Evolutionary conservation across 2,329 filamentous ascomycete species (phyloP), one percentile per base, ranked within the genome.

Genomic region (Tolypocladium inflatum): DNA sequence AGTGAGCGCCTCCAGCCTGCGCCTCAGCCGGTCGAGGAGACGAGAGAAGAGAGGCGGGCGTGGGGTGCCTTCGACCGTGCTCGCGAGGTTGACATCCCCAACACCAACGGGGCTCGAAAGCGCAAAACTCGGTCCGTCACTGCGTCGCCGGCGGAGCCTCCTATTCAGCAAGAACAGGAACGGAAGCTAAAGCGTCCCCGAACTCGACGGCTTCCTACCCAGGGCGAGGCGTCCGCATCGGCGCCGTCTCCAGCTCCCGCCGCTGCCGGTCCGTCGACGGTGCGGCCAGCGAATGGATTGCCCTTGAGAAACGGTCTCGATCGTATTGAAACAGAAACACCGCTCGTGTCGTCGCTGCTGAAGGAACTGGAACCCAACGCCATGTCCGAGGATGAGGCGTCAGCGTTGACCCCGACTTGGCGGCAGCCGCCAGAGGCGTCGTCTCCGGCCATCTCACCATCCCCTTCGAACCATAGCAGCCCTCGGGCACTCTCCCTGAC

Each of bases 11-110:
- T 86, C 54, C 81, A 84, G 59, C 76, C 80, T 66, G 74, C 76
- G 19, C 81, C 82, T 39, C 81, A 85, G 48, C 83, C 74, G 0
- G 70, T 75, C 19, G 73, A 84, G 42, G 89, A 95, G 71, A 89
- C 88, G 9, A 76, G 86, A 48, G 91, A 96, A 64, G 91, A 96
- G 71, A 80, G 88, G 57, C 81, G 86, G 59, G 91, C 93, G 4
- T 97, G 93, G 94, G 90, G 91, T 61, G 91, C 89, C 23, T 87
- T 97, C 62, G 92, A 97, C 64, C 89, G 87, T 70, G 91, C 90
- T 50, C 83, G 90, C 62, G 87, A 92, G 60, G 80, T 83, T 21
- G 81, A 88, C 62, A 79, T 76, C 61, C 72, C 79, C 35, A 72
- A 66, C 55, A 73, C 81, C 48, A 79, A 76, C 61, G 54, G 50